Conservation (phyloP, 805 yeast species). For the Kurtzmaniella cleridarum region DNA sequence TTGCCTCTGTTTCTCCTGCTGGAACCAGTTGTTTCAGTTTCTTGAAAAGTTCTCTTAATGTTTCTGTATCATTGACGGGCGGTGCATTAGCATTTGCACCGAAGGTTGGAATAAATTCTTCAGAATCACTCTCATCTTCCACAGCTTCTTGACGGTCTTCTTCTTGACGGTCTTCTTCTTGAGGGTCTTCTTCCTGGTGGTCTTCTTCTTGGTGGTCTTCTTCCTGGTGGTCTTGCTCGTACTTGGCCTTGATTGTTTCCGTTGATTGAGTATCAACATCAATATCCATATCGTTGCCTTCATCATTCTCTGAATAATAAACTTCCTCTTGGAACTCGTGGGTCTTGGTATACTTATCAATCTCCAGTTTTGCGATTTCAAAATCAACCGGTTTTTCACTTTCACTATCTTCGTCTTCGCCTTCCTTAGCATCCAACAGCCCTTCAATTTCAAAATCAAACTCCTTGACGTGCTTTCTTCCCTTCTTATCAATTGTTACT, state of each 20-base stretch:
- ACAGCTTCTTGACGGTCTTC: slow-evolving; percentile 2
- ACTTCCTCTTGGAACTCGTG: slow-evolving; percentile 20
- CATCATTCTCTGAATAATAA: slow-evolving; percentile 35
- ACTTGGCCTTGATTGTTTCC: slow-evolving; percentile 21
- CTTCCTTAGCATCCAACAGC: slow-evolving; percentile 14
- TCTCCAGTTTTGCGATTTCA: slow-evolving; percentile 5
- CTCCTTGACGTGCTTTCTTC: slow-evolving; percentile 25
- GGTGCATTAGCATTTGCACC: slow-evolving; percentile 19
- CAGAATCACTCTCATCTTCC: slow-evolving; percentile 2
- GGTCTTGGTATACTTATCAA: slow-evolving; percentile 18
- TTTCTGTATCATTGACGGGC: slow-evolving; percentile 47
- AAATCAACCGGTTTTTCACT: slow-evolving; percentile 9
- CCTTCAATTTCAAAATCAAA: slow-evolving; percentile 34
- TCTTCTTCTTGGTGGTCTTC: not conserved
- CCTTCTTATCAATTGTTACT: slow-evolving; percentile 32
- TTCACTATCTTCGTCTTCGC: slow-evolving; percentile 21
- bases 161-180: not conserved
- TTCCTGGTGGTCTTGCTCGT: slow-evolving; percentile 19
- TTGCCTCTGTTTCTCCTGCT: slow-evolving; percentile 35
- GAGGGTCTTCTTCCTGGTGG: slow-evolving; percentile 8
- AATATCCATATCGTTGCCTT: slow-evolving; percentile 35
- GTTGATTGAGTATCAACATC: slow-evolving; percentile 23
- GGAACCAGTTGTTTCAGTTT: slow-evolving; percentile 16
- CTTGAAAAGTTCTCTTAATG: slow-evolving; percentile 55
- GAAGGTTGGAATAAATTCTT: slow-evolving; percentile 52